Percentiles rank a stretch among this genome's conserved stretches.
Evolutionary conservation across 176 grass and related monocot genomes (phyloP).

Genomic region (Juncus effusus): DNA sequence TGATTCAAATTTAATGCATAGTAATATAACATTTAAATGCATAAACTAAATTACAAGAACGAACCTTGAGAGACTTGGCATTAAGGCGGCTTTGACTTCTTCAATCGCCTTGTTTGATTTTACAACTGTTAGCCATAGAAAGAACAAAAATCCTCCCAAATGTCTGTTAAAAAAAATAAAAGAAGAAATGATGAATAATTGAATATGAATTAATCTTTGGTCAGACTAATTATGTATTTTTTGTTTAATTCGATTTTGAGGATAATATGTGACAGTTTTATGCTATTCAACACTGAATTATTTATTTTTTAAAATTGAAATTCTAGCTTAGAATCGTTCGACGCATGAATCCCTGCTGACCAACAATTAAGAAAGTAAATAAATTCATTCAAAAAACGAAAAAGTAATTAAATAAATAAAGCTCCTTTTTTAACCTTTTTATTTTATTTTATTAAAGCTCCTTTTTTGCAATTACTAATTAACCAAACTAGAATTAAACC

Average conservation of each 20-base stretch:
- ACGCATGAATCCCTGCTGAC: background rate
- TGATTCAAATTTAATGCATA: background rate
- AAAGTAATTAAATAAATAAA: background rate
- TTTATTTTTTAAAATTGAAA: background rate
- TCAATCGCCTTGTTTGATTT: conserved; percentile 41
- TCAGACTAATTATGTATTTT: background rate
- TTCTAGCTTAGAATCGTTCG: background rate
- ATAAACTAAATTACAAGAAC: background rate
- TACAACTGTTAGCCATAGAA: conserved; percentile 56
- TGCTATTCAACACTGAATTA: too few species aligned
- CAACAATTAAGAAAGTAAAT: too few species aligned
- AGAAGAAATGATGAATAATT: background rate
- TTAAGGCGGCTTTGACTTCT: conserved; percentile 45
- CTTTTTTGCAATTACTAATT: background rate
- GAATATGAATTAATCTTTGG: background rate
- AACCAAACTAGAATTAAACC: background rate
- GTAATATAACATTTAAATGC: background rate
- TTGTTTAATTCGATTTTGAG: too few species aligned
- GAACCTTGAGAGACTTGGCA: conserved; percentile 37
- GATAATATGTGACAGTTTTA: too few species aligned
- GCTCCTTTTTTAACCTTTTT: background rate
- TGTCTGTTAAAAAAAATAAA: conserved; percentile 42
- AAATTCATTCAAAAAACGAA: too few species aligned
- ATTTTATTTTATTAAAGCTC: background rate
- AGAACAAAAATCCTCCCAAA: conserved; percentile 82